Evolutionary conservation across 768 basidiomycete species (phyloP).

Genomic region (Auricularia sp.): DNA sequence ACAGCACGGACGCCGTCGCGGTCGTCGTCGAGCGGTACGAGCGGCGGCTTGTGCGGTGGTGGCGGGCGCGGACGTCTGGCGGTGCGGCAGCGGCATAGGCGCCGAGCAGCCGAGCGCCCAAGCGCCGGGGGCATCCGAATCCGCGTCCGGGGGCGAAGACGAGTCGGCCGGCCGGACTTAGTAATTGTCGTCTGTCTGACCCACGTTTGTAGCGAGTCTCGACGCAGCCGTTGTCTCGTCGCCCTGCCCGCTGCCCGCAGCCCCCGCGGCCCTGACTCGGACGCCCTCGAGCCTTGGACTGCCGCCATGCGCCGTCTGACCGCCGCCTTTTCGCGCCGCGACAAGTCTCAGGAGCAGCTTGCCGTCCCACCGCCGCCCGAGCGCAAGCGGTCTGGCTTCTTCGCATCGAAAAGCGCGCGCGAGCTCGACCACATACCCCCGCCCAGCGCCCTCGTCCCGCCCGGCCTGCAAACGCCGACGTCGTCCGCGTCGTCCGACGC

Average conservation of each 20-base stretch:
- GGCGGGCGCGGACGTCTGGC: conserved; percentile 17
- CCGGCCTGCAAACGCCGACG: conserved; percentile 30
- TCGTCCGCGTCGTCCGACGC: conserved; percentile 48
- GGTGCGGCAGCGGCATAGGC: neutral
- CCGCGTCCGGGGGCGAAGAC: too few species aligned
- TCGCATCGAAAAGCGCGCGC: neutral
- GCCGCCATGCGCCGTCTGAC: neutral
- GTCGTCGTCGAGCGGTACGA: conserved; percentile 58
- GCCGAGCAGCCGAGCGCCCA: too few species aligned
- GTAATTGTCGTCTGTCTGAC: too few species aligned
- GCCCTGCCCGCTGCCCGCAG: too few species aligned
- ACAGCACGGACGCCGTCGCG: conserved; percentile 40
- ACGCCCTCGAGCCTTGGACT: neutral
- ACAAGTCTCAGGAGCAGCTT: conserved; percentile 2
- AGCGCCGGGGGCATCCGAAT: too few species aligned
- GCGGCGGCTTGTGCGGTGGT: conserved; percentile 46
- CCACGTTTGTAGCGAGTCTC: too few species aligned
- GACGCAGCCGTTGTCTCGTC: too few species aligned
- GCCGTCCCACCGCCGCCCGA: neutral
- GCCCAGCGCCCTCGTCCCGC: neutral
- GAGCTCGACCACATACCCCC: neutral
- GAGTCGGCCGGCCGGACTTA: too few species aligned
- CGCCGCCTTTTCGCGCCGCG: conserved; percentile 1
- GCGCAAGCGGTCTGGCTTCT: neutral
- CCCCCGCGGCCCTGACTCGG: too few species aligned